phyloP scores from a whole-genome alignment of 257 asterid species.

The Solanum chilense region DNA sequence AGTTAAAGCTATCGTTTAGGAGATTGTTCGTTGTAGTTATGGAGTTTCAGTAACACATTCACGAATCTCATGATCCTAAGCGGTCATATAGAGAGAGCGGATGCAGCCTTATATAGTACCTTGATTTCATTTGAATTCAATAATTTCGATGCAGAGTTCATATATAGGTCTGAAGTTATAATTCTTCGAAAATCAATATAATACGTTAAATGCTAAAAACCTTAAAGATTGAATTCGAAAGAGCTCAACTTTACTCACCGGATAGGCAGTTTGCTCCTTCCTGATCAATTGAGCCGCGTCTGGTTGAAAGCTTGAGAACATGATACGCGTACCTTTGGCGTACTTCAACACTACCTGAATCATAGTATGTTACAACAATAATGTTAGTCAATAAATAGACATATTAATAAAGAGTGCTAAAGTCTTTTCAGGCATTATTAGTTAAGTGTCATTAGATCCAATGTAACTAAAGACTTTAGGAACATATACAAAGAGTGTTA shows the following conservation, averaged over 20 bases:
- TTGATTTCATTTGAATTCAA: neutral
- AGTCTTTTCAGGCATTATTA: too few species aligned
- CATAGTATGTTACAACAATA: neutral
- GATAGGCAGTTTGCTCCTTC: constrained; percentile 15
- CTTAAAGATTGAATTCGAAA: neutral
- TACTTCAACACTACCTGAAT: constrained; percentile 11
- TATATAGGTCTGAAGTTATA: neutral
- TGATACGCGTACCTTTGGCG: constrained; percentile 1
- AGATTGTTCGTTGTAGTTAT: neutral
- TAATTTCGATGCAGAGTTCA: neutral
- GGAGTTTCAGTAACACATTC: neutral
- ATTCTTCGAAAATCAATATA: neutral
- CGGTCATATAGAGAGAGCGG: neutral
- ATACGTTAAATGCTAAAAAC: neutral
- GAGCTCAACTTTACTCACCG: constrained; percentile 1
- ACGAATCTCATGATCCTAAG: neutral
- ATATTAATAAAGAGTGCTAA: too few species aligned
- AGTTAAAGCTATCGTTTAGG: neutral
- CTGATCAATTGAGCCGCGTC: constrained; percentile 5
- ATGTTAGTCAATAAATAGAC: too few species aligned
- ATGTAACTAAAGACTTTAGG: too few species aligned
- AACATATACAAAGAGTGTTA: too few species aligned
- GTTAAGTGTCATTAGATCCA: too few species aligned
- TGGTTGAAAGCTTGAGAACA: constrained; percentile 20
- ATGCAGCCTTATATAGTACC: neutral